Conservation (phyloP, 148 eudicot species). For the Cornus suecica region DNA sequence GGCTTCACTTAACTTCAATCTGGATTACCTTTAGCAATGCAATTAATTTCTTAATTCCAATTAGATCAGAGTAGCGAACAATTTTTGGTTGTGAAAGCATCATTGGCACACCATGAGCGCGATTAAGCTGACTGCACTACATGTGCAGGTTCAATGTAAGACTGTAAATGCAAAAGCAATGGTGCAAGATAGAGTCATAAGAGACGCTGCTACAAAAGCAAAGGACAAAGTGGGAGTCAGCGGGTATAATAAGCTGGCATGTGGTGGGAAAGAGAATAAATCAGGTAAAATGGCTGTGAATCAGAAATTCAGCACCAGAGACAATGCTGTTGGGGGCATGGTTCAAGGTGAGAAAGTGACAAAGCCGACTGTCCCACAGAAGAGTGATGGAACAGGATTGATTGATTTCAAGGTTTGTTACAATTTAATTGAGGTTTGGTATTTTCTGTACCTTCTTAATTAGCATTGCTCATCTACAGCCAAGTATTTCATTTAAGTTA, state of each 20-base stretch:
- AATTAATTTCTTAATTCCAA: neutral
- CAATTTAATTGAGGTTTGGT: too few relatives aligned
- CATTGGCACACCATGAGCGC: neutral
- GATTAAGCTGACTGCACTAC: neutral
- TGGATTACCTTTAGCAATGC: neutral
- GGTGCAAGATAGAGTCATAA: slow-evolving; percentile 19
- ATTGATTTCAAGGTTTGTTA: slow-evolving; percentile 23
- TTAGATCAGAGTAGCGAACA: neutral
- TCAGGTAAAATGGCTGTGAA: neutral
- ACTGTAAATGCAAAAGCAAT: slow-evolving; percentile 21
- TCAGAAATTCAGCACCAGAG: neutral
- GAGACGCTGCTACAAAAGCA: slow-evolving; percentile 6
- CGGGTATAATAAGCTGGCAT: slow-evolving; percentile 5
- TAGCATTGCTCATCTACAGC: neutral
- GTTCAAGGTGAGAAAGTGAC: slow-evolving; percentile 23
- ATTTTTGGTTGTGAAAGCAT: neutral
- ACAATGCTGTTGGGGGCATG: slow-evolving; percentile 7
- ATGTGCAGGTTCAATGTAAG: slow-evolving; percentile 15
- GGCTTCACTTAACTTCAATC: neutral
- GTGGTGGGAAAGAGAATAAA: slow-evolving; percentile 34
- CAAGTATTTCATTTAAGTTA: neutral
- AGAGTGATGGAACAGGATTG: slow-evolving; percentile 14
- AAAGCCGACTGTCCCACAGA: slow-evolving; percentile 12
- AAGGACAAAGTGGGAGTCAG: slow-evolving; percentile 14
- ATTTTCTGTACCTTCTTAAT: neutral